These are phyloP conservation scores for Plectranthus barbatus DNA, from an alignment of 257 asterid species.

Conservation along the genomic window DNA sequence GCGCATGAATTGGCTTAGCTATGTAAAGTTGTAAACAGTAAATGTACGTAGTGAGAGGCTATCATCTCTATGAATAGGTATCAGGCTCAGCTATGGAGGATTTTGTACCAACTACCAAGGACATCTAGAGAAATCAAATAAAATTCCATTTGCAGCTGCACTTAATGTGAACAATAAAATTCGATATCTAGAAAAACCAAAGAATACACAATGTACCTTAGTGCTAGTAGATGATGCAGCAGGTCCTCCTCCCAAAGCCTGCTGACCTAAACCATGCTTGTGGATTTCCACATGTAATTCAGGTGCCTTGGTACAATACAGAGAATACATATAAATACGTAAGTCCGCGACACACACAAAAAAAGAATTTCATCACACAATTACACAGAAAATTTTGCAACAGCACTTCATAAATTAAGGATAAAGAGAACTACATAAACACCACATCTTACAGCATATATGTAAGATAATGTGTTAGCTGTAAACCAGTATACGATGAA, in stretches of 20 bases:
- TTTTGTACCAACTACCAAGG: neutral
- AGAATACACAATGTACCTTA: slow-evolving; percentile 37
- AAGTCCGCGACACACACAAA: neutral
- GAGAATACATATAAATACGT: neutral
- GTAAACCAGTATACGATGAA: neutral
- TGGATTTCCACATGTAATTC: slow-evolving; percentile 81
- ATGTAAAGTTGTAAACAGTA: neutral
- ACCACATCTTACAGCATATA: neutral
- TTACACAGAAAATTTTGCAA: neutral
- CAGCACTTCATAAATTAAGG: neutral
- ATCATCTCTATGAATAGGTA: neutral
- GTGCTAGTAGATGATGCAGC: slow-evolving; percentile 61
- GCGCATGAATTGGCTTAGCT: neutral
- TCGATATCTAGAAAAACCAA: neutral
- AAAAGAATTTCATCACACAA: neutral
- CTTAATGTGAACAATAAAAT: neutral
- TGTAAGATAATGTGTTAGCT: neutral
- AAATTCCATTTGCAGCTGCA: neutral
- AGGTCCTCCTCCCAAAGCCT: slow-evolving; percentile 68
- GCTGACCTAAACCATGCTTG: slow-evolving; percentile 67
- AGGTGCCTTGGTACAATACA: slow-evolving; percentile 51
- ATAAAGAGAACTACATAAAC: neutral
- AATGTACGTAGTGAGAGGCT: neutral
- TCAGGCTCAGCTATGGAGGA: too few species aligned
- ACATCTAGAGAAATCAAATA: neutral